Evolutionary conservation across 768 basidiomycete species (phyloP).

Genomic region (Pisolithus orientalis): DNA sequence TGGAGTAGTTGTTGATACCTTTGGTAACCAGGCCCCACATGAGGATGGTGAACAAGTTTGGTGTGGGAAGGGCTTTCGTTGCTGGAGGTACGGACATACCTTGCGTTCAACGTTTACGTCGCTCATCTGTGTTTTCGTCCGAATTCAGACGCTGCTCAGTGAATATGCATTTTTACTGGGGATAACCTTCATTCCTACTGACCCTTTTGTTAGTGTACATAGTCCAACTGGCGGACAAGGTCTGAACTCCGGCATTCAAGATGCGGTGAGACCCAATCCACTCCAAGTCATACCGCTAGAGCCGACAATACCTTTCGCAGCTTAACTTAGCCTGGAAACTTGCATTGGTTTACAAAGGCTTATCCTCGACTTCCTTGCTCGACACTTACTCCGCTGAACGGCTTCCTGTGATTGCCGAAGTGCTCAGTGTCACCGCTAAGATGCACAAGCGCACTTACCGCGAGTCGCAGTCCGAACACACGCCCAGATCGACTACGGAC

Average conservation of each 20-base stretch:
- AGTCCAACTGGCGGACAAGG: constrained; percentile 37
- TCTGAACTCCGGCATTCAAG: constrained; percentile 11
- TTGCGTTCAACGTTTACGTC: too few species aligned
- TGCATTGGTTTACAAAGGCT: constrained; percentile 23
- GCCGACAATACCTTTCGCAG: constrained; percentile 8
- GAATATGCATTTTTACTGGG: too few species aligned
- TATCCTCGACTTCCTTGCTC: constrained; percentile 22
- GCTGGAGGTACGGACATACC: too few species aligned
- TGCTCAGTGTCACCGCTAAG: constrained; percentile 31
- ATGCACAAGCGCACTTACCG: background rate
- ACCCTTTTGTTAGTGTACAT: constrained; percentile 19
- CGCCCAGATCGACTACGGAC: background rate
- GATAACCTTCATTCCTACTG: background rate
- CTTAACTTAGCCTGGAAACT: constrained; percentile 39
- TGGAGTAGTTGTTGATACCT: background rate
- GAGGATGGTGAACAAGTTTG: constrained; percentile 14
- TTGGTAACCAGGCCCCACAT: too few species aligned
- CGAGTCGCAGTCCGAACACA: background rate
- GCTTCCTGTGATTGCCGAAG: constrained; percentile 34
- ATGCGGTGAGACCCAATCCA: background rate
- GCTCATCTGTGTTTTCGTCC: too few species aligned
- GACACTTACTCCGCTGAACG: constrained; percentile 36
- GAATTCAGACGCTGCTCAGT: too few species aligned
- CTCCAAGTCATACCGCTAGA: too few species aligned
- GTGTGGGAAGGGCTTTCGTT: too few species aligned